Evolutionary conservation across 2,329 filamentous ascomycete genomes (phyloP).

Genomic region (Colletotrichum plurivorum): DNA sequence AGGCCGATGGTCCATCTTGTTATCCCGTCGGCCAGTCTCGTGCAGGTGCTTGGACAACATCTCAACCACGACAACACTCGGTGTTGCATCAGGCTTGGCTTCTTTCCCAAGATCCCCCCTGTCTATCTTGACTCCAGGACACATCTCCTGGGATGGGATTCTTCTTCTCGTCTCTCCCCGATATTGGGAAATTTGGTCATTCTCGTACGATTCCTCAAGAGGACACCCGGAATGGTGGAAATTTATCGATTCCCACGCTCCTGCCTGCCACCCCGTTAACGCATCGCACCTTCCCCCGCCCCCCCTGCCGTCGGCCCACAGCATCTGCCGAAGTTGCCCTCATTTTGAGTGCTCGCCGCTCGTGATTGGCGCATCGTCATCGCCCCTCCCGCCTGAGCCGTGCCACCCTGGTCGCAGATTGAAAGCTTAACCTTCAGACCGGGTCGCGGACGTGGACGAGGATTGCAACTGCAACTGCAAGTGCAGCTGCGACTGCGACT

Average conservation of each 20-base stretch:
- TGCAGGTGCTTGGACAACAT: too few species aligned
- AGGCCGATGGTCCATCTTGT: neutral
- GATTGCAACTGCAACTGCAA: neutral
- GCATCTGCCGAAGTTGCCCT: constrained; percentile 24
- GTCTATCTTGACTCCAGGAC: too few species aligned
- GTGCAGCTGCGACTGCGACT: neutral
- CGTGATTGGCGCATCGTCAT: constrained; percentile 23
- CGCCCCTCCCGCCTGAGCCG: constrained; percentile 12
- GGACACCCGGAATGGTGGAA: too few species aligned
- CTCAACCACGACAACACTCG: too few species aligned
- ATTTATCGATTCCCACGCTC: neutral
- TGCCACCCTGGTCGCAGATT: constrained; percentile 29
- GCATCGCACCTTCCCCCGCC: neutral
- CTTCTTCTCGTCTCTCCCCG: too few species aligned
- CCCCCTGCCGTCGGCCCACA: neutral
- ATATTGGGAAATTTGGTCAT: too few species aligned
- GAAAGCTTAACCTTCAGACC: constrained; percentile 35
- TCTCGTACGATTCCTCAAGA: too few species aligned
- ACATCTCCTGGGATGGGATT: too few species aligned
- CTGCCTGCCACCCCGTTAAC: neutral
- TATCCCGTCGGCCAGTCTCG: too few species aligned
- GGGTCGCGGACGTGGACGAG: constrained; percentile 23
- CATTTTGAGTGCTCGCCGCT: neutral
- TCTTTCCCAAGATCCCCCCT: too few species aligned
- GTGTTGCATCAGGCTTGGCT: too few species aligned